These are phyloP conservation scores for Nicotiana undulata DNA, from an alignment of 257 asterid genomes.

Conservation along the genomic window DNA sequence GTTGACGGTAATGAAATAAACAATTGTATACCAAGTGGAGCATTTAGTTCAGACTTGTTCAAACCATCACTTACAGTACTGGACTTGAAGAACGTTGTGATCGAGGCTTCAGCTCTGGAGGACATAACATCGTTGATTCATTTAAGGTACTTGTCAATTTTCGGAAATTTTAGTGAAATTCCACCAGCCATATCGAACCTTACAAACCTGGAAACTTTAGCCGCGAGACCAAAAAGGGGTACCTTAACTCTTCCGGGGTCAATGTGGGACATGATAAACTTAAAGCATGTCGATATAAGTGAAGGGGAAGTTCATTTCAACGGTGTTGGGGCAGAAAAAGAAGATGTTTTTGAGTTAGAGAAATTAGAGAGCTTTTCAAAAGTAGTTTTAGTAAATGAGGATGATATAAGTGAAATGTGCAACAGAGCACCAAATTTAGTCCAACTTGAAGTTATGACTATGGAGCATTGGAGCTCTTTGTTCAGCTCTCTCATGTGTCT, in stretches of 20 bases:
- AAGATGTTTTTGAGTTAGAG: not conserved
- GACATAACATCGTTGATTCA: not conserved
- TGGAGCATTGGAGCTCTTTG: not conserved
- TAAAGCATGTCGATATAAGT: not conserved
- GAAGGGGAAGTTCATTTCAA: not conserved
- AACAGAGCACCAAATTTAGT: constrained; percentile 1
- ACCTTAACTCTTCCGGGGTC: not conserved
- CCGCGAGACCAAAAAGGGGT: not conserved
- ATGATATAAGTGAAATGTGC: not conserved
- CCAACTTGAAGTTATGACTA: not conserved
- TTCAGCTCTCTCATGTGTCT: not conserved
- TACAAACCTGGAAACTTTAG: constrained; percentile 1
- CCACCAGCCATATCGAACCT: not conserved
- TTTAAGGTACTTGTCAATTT: not conserved
- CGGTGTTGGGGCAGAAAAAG: not conserved
- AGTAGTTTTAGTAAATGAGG: not conserved
- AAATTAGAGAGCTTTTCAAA: not conserved
- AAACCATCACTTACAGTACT: not conserved
- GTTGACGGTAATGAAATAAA: not conserved
- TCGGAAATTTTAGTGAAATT: not conserved
- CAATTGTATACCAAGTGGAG: not conserved
- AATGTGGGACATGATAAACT: constrained; percentile 4
- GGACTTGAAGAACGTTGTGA: not conserved
- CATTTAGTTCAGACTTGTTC: not conserved
- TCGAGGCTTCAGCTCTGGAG: not conserved